Percentiles rank a stretch among this genome's conserved stretches.
Conservation (phyloP, 352 stramenopile species). For the Pythium dissimile region DNA sequence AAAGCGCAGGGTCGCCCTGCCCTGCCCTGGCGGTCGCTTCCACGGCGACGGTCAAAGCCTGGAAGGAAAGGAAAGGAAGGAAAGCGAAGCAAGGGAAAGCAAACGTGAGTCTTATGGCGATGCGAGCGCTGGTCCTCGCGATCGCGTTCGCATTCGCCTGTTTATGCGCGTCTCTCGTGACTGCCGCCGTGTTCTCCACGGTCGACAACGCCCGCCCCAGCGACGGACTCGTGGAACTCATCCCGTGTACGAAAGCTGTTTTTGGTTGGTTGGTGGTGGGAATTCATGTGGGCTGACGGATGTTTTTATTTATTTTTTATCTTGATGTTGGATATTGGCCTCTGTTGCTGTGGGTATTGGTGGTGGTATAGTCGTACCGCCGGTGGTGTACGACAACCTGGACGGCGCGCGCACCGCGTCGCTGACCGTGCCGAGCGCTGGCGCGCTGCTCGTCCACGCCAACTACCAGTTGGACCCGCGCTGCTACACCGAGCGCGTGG, state of each 20-base stretch:
- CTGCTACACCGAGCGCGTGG: conserved; percentile 52
- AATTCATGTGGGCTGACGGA: no score
- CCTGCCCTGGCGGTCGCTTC: no score
- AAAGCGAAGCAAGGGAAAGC: no score
- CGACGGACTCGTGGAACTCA: conserved; percentile 21
- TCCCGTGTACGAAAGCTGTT: conserved; percentile 27
- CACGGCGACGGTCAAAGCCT: no score
- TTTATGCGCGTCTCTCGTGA: no score
- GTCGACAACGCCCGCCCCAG: conserved; percentile 14
- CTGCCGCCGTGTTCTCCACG: conserved; percentile 15
- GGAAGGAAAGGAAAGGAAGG: no score
- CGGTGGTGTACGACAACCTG: conserved; percentile 50
- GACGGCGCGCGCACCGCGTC: conserved; percentile 36
- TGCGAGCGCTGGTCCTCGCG: no score
- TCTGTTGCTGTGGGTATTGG: neutral
- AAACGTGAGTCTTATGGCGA: no score
- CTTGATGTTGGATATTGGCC: neutral
- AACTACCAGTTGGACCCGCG: conserved; percentile 55
- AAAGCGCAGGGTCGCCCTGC: no score
- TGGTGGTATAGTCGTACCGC: conserved; percentile 34
- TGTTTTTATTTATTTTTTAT: neutral
- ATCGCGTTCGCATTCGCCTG: no score
- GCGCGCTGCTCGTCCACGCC: conserved; percentile 40
- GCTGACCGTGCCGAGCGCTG: conserved; percentile 36
- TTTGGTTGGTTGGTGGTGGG: no score